phyloP scores from a whole-genome alignment of 2,329 filamentous ascomycete genomes.

The Fusarium veterinarium region DNA sequence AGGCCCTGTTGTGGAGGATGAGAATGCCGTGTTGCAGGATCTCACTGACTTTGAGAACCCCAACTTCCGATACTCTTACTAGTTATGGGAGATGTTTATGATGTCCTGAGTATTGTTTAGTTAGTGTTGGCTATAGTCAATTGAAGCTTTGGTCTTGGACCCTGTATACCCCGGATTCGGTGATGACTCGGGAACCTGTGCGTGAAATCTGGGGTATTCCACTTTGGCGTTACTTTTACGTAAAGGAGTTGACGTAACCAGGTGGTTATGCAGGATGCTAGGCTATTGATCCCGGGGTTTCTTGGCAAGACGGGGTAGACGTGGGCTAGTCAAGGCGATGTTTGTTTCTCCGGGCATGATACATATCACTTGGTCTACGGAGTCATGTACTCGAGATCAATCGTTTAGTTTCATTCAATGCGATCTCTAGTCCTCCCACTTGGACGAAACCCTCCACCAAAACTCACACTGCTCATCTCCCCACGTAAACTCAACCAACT shows the following conservation, averaged over 20 bases:
- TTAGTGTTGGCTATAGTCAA: background rate
- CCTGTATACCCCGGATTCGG: constrained; percentile 4
- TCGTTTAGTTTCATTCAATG: background rate
- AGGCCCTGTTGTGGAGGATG: constrained; percentile 34
- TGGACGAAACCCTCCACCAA: constrained; percentile 54
- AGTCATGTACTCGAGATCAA: background rate
- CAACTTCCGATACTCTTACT: constrained; percentile 45
- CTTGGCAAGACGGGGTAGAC: constrained; percentile 11
- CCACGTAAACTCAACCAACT: constrained; percentile 56
- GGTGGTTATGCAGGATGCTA: background rate
- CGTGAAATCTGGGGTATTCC: constrained; percentile 17
- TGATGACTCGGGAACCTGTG: background rate
- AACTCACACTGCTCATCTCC: constrained; percentile 58
- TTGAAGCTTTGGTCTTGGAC: constrained; percentile 4
- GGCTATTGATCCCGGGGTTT: background rate
- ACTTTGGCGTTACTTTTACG: constrained; percentile 15
- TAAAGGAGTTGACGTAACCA: constrained; percentile 8
- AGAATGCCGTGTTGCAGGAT: constrained; percentile 39
- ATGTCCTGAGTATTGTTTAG: background rate
- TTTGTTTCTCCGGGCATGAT: background rate
- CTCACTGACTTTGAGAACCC: constrained; percentile 46
- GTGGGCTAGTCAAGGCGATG: background rate
- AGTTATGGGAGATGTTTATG: background rate
- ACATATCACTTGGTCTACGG: background rate
- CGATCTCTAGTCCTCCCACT: constrained; percentile 43